Base-by-base conservation (phyloP, 495 filamentous ascomycete genomes). In the Neurospora sp. region DNA sequence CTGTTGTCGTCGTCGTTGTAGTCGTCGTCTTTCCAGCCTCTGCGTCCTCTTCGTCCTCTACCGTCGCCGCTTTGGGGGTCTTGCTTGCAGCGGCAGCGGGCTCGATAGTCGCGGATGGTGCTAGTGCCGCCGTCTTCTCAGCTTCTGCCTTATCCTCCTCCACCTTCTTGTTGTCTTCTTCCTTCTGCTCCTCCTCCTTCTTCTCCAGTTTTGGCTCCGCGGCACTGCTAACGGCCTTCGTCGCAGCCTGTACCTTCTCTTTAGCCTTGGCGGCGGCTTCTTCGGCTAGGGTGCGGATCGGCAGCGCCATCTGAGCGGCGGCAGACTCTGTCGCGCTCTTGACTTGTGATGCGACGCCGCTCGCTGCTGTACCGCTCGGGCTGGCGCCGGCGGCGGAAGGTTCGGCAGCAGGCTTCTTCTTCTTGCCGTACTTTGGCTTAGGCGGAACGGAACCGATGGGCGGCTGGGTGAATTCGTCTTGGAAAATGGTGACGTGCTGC, bases 251-350 rank as follows among this genome's bases (percentile, higher is more conserved):
- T 88, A 80, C 81, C 40, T 83, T 77, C 72, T 88, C 81, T 77
- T 88, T 87, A 7, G 85, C 87, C 79, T 89, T 92, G 73, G 87
- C 82, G 1, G 91, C 92, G 16, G 91, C 92, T 76, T 93, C 91
- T 72, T 89, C 84, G 73, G 91, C 89, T 14, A 91, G 87, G 81
- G 89, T 89, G 70, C 85, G 84, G 72, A 92, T 82, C 5, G 91
- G 88, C 20, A 88, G 79, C 5, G 88, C 42, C 53, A 77, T 70
- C 31, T 76, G 66, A 72, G 78, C 73, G 70, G 77, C 71, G 12
- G 80, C 44, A 31, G 74, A 76, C 39, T 76, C 38, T 40, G 59
- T 69, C 27, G 71, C 66, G 6, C 59, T 35, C 66, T 75, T 78
- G n/a, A 69, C 39, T 42, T 76, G 68, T 48, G 72, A 40, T 46